Evolutionary conservation across 768 basidiomycete genomes (phyloP), one percentile per base, ranked within the genome.

Genomic region (Pleurotus ostreatus): DNA sequence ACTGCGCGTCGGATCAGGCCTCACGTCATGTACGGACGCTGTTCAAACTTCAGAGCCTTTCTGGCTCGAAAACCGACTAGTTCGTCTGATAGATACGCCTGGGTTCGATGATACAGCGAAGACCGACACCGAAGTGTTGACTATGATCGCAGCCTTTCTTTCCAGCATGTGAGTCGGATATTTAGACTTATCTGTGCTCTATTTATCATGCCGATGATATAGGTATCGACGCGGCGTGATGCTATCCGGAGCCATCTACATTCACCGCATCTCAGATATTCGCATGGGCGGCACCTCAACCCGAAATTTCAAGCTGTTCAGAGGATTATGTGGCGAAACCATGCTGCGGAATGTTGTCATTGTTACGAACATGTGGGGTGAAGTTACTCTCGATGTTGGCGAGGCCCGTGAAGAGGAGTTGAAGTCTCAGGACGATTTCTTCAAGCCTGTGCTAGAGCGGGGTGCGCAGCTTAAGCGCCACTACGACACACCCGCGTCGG

Each of bases 11-110:
- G 80, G 81, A 18, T 64, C 62, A 5, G 72, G 74, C 2, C 67
- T 82, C 34, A 69, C 75, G 54, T 84, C 82, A 11, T 83, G 79
- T 59, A 85, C 83, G 0, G 68, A 64, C 43, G 67, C 68, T 9
- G 76, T 85, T 1, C 71, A 77, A 53, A 66, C 73, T 4, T 70
- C 78, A 0, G 58, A 70, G 5, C 67, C 77, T 0, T 80, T 83
- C 61, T 59, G 66, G 25, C 62, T 81, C 9, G 74, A 78, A 38
- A 78, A 74, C 2, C 66, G 65, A 7, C 61, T 55, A 13, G 70
- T 84, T 37, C 74, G 68, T 0, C 63, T 85, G 15, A 75, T 85
- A 46, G 84, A 85, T 60, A 85, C 83, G 0, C 83, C 83, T 0
- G 83, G 83, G 2, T 84, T 84, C 55, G 82, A 83, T 58, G 81